Percentiles rank a stretch among this genome's conserved stretches.
These are phyloP conservation scores for Bipolaris oryzae DNA, from an alignment of 2,329 filamentous ascomycete species.

Conservation along the genomic window DNA sequence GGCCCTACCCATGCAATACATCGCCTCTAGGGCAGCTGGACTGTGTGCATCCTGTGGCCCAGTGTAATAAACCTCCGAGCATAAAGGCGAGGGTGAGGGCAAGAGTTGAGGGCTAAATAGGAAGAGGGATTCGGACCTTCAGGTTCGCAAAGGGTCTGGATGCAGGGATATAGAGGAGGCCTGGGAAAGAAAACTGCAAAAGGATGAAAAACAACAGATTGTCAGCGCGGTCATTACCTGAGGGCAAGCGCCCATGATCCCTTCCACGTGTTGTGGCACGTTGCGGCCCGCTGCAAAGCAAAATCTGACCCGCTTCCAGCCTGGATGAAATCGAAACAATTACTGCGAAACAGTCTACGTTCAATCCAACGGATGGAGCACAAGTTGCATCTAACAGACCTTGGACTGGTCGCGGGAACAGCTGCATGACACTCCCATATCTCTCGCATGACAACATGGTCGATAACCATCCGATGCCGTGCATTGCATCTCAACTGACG, in stretches of 20 bases:
- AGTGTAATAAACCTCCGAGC: neutral
- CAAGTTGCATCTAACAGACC: neutral
- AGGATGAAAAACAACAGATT: neutral
- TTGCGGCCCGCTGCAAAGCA: constrained; percentile 1
- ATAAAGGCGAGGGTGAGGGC: neutral
- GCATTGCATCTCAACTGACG: neutral
- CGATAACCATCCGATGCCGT: neutral
- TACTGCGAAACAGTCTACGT: neutral
- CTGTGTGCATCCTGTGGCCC: neutral
- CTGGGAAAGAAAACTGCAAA: neutral
- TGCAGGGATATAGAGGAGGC: neutral
- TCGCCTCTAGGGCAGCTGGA: too few relatives aligned
- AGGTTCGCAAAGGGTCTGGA: neutral
- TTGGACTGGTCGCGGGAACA: neutral
- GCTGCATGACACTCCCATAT: neutral
- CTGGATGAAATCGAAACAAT: neutral
- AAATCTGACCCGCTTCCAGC: neutral
- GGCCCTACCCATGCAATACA: too few relatives aligned
- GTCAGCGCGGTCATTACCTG: neutral
- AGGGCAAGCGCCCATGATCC: neutral
- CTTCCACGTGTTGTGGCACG: constrained; percentile 4
- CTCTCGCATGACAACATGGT: neutral
- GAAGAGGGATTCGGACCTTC: neutral
- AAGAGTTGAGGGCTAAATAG: neutral
- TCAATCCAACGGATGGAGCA: neutral